Base-by-base conservation (phyloP, 78 protist genomes). In the Cyanophora paradoxa region DNA sequence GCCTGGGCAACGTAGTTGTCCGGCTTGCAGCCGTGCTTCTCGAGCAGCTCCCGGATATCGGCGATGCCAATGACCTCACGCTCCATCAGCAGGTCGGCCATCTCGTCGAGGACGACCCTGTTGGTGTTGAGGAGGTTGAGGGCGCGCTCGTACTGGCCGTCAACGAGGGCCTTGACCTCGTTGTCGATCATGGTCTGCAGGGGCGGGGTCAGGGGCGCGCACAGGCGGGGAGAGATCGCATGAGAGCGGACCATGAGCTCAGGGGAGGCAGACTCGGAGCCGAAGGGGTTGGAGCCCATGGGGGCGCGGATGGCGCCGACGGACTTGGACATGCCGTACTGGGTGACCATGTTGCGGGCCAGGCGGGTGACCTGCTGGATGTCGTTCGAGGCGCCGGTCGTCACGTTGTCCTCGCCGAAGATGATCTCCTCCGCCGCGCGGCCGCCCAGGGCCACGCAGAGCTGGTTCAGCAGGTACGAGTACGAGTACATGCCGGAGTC, bases 321-420 rank as follows among this genome's bases (percentile, higher is more conserved):
- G 10, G 48, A 16, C 36, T 72, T 74, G 7, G 56, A 40, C 85
- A 80, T 80, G 31, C 85, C 85, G 57, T 63, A 63, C 50, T 37
- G 19, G 20, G 64, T 62, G 39, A 80, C 72, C 85, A 80, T 80
- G 46, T n/a, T 26, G 46, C 72, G 57, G 26, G 98, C 95, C 74
- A 89, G 73, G 63, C 44, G 50, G 26, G 96, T 92, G 10, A 93
- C 94, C 24, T 28, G 54, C 66, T 31, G 19, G 37, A 95, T 61
- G 65, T 95, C 98, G 70, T 92, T 92, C 40, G 61, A 71, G 6
- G 98, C 98, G 58, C 97, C 97, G 11, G 99, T 92, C 14, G 97
- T 83, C 39, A 93, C 74, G 39, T 84, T 58, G 24, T 64, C 72
- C 36, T 24, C 40, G 33, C 82, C 83, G 11, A 42, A 78, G 44